Conservation (phyloP, 148 eudicot species). For the Diospyros lotus region DNA sequence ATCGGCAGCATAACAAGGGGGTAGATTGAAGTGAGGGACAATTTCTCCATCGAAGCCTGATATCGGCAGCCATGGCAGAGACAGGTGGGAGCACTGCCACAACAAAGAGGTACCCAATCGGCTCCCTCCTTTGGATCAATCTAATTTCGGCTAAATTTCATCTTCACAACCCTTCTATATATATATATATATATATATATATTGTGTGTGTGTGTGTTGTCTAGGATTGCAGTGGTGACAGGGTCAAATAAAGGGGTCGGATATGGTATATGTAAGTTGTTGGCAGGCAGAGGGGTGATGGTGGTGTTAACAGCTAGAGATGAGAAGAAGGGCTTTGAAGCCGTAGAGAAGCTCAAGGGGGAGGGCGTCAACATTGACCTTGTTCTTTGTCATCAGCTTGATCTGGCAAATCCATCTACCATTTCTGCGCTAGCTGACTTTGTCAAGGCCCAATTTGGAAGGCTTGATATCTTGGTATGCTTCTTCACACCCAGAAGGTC, state of each 20-base stretch:
- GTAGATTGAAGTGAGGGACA: too few species aligned
- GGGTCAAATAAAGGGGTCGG: constrained; percentile 29
- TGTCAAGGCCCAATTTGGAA: constrained; percentile 13
- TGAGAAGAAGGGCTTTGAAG: constrained; percentile 19
- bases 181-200: too few species aligned
- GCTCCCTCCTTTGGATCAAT: background rate
- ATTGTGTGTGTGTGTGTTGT: background rate
- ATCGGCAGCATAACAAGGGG: too few species aligned
- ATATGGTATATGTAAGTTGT: constrained; percentile 14
- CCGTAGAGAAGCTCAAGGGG: constrained; percentile 16
- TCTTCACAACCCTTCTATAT: background rate
- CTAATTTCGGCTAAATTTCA: background rate
- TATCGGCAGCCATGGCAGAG: background rate
- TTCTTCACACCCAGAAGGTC: background rate
- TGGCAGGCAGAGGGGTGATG: constrained; percentile 13
- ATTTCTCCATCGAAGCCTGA: too few species aligned
- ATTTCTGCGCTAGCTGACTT: constrained; percentile 14
- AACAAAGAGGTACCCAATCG: background rate
- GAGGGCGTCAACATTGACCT: background rate
- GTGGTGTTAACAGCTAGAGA: constrained; percentile 28
- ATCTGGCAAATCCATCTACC: constrained; percentile 14
- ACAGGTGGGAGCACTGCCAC: background rate
- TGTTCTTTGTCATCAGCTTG: constrained; percentile 24
- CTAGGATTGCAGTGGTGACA: constrained; percentile 25
- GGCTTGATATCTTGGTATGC: constrained; percentile 24